phyloP scores from a whole-genome alignment of 345 rosid genomes.

The Boechera divaricarpa region DNA sequence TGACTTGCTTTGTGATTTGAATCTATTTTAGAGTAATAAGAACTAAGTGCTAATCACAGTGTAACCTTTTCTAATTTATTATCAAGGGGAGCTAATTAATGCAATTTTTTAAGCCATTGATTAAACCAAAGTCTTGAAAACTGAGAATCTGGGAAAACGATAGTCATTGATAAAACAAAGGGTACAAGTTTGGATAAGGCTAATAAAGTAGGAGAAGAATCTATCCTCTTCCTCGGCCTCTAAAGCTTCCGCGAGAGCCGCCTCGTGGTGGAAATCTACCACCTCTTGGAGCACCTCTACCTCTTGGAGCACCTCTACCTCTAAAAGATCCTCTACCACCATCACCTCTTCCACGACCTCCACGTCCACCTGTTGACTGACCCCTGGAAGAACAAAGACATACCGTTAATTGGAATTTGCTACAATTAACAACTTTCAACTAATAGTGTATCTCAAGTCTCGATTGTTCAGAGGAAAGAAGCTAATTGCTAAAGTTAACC shows the following conservation, averaged over 20 bases:
- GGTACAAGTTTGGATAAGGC: conserved; percentile 24
- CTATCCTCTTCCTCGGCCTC: conserved; percentile 81
- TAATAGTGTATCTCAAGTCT: neutral
- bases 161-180: conserved; percentile 25
- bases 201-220: conserved; percentile 22
- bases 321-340: conserved; percentile 27
- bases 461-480: neutral
- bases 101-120: conserved; percentile 24
- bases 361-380: conserved; percentile 48
- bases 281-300: conserved; percentile 77
- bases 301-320: conserved; percentile 48
- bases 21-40: neutral
- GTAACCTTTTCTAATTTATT: neutral
- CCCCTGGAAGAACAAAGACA: conserved; percentile 52
- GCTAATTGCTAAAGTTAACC: neutral
- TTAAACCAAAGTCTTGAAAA: conserved; percentile 4
- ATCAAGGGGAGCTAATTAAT: neutral
- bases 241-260: conserved; percentile 77
- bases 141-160: conserved; percentile 25
- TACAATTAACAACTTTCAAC: conserved; percentile 24
- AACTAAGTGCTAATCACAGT: neutral
- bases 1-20: conserved; percentile 16
- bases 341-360: conserved; percentile 52
- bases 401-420: neutral
- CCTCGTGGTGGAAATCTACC: conserved; percentile 74